phyloP scores from a whole-genome alignment of 2,329 filamentous ascomycete genomes.

The Hymenoscyphus albidus region DNA sequence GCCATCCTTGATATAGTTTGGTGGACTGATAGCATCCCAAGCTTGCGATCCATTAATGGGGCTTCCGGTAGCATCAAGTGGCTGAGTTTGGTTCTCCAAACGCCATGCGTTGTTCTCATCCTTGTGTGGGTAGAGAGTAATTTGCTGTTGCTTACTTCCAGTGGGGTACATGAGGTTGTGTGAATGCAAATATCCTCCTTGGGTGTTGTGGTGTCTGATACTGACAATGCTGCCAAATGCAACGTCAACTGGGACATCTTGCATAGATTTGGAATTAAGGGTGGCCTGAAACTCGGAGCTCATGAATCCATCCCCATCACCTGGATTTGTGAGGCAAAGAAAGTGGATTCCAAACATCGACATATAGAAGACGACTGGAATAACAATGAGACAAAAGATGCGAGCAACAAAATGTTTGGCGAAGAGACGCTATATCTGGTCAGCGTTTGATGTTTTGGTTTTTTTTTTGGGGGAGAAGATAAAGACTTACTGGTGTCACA shows the following conservation, averaged over 20 bases:
- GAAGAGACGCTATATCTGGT: slow-evolving; percentile 62
- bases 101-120: slow-evolving; percentile 97
- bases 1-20: slow-evolving; percentile 71
- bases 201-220: slow-evolving; percentile 92
- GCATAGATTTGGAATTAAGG: slow-evolving; percentile 94
- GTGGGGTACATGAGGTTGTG: slow-evolving; percentile 96
- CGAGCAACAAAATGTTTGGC: slow-evolving; percentile 93
- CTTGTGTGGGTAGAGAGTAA: slow-evolving; percentile 97
- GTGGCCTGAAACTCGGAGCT: slow-evolving; percentile 98
- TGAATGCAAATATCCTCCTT: slow-evolving; percentile 95
- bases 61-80: slow-evolving; percentile 69
- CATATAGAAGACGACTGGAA: slow-evolving; percentile 88
- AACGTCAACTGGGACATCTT: slow-evolving; percentile 88
- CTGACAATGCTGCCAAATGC: slow-evolving; percentile 81
- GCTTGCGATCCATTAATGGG: slow-evolving; percentile 76
- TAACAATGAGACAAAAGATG: slow-evolving; percentile 84
- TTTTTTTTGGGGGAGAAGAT: not conserved
- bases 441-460: slow-evolving; percentile 21
- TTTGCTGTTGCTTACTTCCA: slow-evolving; percentile 97
- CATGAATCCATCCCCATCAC: slow-evolving; percentile 98
- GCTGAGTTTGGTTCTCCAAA: slow-evolving; percentile 94
- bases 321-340: slow-evolving; percentile 85
- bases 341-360: slow-evolving; percentile 98
- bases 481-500: slow-evolving; percentile 64
- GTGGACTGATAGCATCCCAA: slow-evolving; percentile 72